phyloP scores from a whole-genome alignment of 1,284 basidiomycete genomes.

The Cutaneotrichosporon sp. region DNA sequence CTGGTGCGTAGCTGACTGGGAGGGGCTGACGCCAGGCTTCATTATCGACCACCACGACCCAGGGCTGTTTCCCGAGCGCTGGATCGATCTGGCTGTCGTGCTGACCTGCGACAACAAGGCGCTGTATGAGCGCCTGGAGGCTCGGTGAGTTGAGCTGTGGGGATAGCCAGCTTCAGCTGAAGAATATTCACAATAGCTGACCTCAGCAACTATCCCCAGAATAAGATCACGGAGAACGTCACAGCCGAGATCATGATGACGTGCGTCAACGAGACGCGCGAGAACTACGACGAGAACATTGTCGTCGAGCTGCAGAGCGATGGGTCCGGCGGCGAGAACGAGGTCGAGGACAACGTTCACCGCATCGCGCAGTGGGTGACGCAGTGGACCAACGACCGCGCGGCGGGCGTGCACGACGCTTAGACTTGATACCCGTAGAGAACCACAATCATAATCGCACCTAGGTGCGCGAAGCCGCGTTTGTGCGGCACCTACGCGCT shows the following conservation, averaged over 20 bases:
- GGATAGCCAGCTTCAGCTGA: not conserved
- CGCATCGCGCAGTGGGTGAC: conserved; percentile 83
- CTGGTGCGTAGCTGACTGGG: conserved; percentile 33
- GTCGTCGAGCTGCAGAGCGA: conserved; percentile 84
- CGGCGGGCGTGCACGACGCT: conserved; percentile 36
- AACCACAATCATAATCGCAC: not conserved
- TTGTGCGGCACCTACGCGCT: not conserved
- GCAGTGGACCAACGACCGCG: conserved; percentile 66
- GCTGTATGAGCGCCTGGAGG: conserved; percentile 92
- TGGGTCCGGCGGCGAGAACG: conserved; percentile 60
- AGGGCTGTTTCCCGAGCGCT: conserved; percentile 90
- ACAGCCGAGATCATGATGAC: conserved; percentile 98
- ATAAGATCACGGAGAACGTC: conserved; percentile 98
- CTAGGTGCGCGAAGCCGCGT: not conserved
- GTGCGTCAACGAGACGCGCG: conserved; percentile 80
- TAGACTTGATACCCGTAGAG: conserved; percentile 1
- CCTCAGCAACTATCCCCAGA: conserved; percentile 75
- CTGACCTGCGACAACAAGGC: conserved; percentile 82
- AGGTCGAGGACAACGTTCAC: conserved; percentile 81
- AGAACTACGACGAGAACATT: conserved; percentile 79
- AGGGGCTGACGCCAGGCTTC: conserved; percentile 62
- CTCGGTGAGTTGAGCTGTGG: conserved; percentile 62
- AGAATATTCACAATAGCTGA: conserved; percentile 5
- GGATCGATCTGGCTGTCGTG: conserved; percentile 96
- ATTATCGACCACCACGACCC: conserved; percentile 98